phyloP scores from a whole-genome alignment of 768 basidiomycete species.

The Clavaria fumosa region DNA sequence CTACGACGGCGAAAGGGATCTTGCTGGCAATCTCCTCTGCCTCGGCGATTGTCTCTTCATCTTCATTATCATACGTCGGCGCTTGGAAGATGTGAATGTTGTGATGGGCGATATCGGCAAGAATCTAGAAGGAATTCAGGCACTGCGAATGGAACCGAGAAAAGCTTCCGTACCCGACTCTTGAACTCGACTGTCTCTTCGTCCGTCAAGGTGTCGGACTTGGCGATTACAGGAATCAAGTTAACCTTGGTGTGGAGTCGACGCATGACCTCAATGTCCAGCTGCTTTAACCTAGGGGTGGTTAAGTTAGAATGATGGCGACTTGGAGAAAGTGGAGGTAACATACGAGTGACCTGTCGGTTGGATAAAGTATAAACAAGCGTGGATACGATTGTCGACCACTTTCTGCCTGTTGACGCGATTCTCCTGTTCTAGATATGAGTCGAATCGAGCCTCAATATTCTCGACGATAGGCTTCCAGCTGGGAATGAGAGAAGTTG shows the following conservation, averaged over 20 bases:
- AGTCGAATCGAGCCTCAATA: constrained; percentile 95
- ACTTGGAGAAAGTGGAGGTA: constrained; percentile 6
- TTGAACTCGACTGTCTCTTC: constrained; percentile 92
- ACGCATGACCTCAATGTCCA: constrained; percentile 99
- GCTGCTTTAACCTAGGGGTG: constrained; percentile 71
- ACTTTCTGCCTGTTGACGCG: constrained; percentile 91
- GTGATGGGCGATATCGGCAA: constrained; percentile 87
- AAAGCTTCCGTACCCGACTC: constrained; percentile 45
- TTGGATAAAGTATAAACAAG: constrained; percentile 98
- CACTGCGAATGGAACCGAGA: background rate
- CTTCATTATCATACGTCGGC: constrained; percentile 94
- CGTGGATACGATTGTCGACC: constrained; percentile 94
- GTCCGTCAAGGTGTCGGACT: constrained; percentile 94
- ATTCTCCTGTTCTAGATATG: constrained; percentile 97
- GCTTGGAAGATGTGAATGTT: constrained; percentile 98
- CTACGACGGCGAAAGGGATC: constrained; percentile 97
- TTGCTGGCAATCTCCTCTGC: constrained; percentile 96
- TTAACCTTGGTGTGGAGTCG: constrained; percentile 95
- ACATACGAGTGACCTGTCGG: constrained; percentile 95
- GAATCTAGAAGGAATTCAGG: constrained; percentile 36
- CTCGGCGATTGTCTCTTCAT: constrained; percentile 95
- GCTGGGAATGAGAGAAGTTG: constrained; percentile 28
- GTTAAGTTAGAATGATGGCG: constrained; percentile 2
- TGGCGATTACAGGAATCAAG: constrained; percentile 96
- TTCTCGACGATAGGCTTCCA: constrained; percentile 99